Conservation (phyloP, 345 rosid genomes). For the Acer saccharum region DNA sequence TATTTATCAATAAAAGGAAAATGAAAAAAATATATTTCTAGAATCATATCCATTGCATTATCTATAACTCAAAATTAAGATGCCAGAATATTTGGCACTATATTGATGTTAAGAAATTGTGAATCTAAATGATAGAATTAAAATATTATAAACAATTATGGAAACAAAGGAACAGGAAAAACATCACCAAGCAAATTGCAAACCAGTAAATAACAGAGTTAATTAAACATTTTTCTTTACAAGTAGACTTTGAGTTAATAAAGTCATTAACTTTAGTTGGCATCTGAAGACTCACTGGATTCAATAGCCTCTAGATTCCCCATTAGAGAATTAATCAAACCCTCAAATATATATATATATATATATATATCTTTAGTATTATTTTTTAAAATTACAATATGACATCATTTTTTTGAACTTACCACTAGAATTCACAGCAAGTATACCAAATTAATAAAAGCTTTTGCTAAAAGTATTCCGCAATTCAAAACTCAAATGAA, state of each 20-base stretch:
- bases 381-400: no score
- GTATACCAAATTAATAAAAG: no score
- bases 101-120: not conserved
- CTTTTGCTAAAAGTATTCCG: no score
- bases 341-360: no score
- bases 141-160: not conserved
- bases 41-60: not conserved
- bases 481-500: not conserved
- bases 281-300: no score
- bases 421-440: no score
- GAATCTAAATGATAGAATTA: not conserved
- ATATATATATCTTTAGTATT: no score
- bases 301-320: no score
- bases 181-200: not conserved
- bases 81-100: not conserved
- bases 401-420: no score
- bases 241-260: not conserved
- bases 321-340: no score
- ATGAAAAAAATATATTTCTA: not conserved
- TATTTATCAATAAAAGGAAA: not conserved
- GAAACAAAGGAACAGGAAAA: not conserved
- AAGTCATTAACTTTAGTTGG: not conserved
- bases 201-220: not conserved
- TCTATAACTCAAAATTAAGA: not conserved
- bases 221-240: not conserved